phyloP scores from a whole-genome alignment of 1,284 basidiomycete genomes.

The Pascua sp. region DNA sequence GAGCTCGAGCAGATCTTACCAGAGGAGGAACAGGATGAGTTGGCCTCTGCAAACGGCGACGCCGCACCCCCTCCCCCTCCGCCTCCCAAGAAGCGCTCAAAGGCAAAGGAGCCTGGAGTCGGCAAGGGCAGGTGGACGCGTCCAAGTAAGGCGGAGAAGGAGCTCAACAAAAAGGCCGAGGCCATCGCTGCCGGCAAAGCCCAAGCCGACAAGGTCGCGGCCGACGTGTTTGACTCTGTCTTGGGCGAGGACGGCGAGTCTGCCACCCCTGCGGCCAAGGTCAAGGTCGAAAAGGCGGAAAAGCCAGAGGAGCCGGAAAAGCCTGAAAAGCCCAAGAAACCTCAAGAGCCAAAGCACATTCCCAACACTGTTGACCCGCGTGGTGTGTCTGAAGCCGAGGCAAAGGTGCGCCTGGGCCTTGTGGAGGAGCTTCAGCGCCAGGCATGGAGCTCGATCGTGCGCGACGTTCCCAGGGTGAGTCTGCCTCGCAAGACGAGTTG shows the following conservation, averaged over 20 bases:
- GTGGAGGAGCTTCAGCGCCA: conserved; percentile 79
- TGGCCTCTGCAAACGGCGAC: conserved; percentile 19
- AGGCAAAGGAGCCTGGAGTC: conserved; percentile 36
- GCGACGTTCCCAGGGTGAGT: conserved; percentile 74
- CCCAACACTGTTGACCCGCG: conserved; percentile 37
- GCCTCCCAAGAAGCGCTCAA: conserved; percentile 20
- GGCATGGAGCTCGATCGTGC: conserved; percentile 80
- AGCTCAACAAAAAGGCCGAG: conserved; percentile 24
- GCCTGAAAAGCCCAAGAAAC: background rate
- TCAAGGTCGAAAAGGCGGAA: no score
- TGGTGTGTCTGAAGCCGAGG: conserved; percentile 40
- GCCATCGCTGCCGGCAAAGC: conserved; percentile 7
- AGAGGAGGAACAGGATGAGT: conserved; percentile 17
- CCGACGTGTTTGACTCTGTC: no score
- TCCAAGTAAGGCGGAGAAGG: conserved; percentile 30
- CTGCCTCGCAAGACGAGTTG: background rate
- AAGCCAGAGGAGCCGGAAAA: no score
- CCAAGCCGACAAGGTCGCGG: background rate
- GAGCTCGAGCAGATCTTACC: conserved; percentile 15
- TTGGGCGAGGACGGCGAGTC: no score
- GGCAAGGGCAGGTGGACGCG: conserved; percentile 41
- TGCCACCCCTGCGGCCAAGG: no score
- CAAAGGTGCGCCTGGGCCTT: conserved; percentile 30
- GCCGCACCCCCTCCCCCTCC: conserved; percentile 4
- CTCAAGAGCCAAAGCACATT: conserved; percentile 1